Base-by-base conservation (phyloP, 129 eudicot species). In the Dittrichia graveolens region DNA sequence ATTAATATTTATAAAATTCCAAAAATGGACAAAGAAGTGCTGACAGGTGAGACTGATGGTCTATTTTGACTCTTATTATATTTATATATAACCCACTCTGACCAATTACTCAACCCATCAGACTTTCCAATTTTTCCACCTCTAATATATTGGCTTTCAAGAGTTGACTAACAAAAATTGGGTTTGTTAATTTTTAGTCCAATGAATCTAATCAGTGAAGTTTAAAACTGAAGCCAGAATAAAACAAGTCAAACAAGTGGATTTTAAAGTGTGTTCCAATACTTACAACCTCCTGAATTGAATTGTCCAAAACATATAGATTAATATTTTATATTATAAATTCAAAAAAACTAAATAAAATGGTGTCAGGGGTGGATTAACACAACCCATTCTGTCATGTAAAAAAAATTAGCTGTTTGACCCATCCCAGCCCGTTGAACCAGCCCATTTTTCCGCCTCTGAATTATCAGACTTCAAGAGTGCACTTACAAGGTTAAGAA, bases 401-500 rank as follows among this genome's bases (percentile, higher is more conserved):
- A 13, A 34, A 8, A n/a, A n/a, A n/a, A n/a, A n/a, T n/a, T n/a
- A n/a, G n/a, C n/a, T n/a, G n/a, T n/a, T n/a, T n/a, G n/a, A n/a
- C n/a, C n/a, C n/a, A n/a, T n/a, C n/a, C n/a, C n/a, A n/a, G n/a
- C 47, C 69, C 38, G 6, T 38, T 6, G 10, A 38, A 15, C 42
- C 46, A 8, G 55, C 42, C 11, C 64, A n/a, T 43, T 72, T 24
- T n/a, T 40, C 0, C 12, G 19, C 41, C 31, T 62, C 34, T 39
- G 47, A 60, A 24, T 19, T 15, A 52, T 12, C 11, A 35, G 53
- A 35, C 14, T 48, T 48, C 46, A 3, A 57, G 56, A 50, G 15
- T 45, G 15, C 31, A 82, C 97, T 88, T 81, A 95, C 99, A 66
- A 79, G 86, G 75, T 76, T 79, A 46, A 95, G 89, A 53, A 88